These are phyloP conservation scores for Chaetomium strumarium DNA, from an alignment of 2,329 filamentous ascomycete genomes.

Conservation along the genomic window DNA sequence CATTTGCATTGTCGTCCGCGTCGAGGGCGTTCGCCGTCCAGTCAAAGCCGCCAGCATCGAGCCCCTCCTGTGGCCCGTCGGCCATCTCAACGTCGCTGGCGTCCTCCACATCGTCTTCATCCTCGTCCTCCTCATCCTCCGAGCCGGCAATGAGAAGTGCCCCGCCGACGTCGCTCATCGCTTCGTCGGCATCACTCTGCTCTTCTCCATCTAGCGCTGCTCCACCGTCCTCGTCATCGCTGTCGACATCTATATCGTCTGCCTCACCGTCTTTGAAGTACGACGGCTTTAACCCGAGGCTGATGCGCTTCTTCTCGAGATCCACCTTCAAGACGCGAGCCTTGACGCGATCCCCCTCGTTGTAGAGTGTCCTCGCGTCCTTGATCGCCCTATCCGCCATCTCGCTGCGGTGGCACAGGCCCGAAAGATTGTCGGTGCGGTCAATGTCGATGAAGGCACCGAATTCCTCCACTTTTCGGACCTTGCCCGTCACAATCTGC, in stretches of 20 bases:
- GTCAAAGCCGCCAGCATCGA: conserved; percentile 71
- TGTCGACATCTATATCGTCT: conserved; percentile 37
- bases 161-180: conserved; percentile 38
- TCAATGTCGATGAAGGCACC: conserved; percentile 92
- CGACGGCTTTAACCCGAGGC: conserved; percentile 86
- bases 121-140: conserved; percentile 31
- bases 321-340: conserved; percentile 81
- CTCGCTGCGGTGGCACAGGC: conserved; percentile 85
- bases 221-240: conserved; percentile 38
- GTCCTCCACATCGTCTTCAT: conserved; percentile 28
- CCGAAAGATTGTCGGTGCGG: conserved; percentile 80
- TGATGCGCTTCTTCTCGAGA: conserved; percentile 68
- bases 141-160: conserved; percentile 32
- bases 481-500: conserved; percentile 79
- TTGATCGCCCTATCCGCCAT: conserved; percentile 79
- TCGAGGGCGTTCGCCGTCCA: conserved; percentile 72
- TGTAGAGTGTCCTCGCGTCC: conserved; percentile 85
- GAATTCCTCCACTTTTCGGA: conserved; percentile 91
- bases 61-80: conserved; percentile 32
- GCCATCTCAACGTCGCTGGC: conserved; percentile 41
- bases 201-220: conserved; percentile 37
- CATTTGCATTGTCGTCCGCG: conserved; percentile 42
- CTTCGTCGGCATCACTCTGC: conserved; percentile 28
- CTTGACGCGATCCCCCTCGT: conserved; percentile 88
- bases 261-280: conserved; percentile 66